Evolutionary conservation across 768 basidiomycete species (phyloP).

Genomic region (Leccinum imitatum): DNA sequence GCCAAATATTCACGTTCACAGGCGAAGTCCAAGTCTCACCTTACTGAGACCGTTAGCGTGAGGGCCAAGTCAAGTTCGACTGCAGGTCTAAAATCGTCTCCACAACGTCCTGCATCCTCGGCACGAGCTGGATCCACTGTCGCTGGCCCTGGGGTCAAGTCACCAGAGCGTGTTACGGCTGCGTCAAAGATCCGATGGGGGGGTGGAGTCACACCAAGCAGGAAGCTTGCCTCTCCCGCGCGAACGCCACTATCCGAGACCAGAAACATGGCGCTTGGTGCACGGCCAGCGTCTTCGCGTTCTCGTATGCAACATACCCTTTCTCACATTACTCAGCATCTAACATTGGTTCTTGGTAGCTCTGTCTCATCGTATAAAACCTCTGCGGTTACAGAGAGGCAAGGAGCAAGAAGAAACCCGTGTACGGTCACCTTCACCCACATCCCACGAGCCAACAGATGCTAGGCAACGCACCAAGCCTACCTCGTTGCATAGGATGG

Average conservation of each 20-base stretch:
- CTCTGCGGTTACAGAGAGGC: slow-evolving; percentile 13
- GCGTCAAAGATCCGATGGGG: slow-evolving; percentile 21
- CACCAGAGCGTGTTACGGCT: slow-evolving; percentile 20
- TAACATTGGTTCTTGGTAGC: slow-evolving; percentile 13
- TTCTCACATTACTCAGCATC: neutral
- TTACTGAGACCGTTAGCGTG: neutral
- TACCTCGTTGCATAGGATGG: slow-evolving; percentile 10
- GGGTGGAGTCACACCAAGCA: slow-evolving; percentile 24
- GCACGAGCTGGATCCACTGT: slow-evolving; percentile 10
- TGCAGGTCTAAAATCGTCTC: slow-evolving; percentile 10
- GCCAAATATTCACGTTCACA: slow-evolving; percentile 1
- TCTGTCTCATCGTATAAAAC: slow-evolving; percentile 13
- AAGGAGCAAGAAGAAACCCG: slow-evolving; percentile 9
- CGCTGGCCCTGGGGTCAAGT: slow-evolving; percentile 12
- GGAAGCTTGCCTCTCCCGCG: slow-evolving; percentile 21
- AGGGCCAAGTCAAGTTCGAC: slow-evolving; percentile 14
- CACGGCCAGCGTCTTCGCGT: slow-evolving; percentile 9
- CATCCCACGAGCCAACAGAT: slow-evolving; percentile 7
- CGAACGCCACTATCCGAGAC: slow-evolving; percentile 28
- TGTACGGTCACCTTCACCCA: slow-evolving; percentile 5
- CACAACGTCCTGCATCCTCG: slow-evolving; percentile 6
- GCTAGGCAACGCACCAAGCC: slow-evolving; percentile 17
- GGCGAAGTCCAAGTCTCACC: slow-evolving; percentile 20
- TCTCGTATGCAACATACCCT: slow-evolving; percentile 21
- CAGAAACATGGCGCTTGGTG: slow-evolving; percentile 16